A percentile compares a stretch with the other conserved stretches of the same genome.
Conservation (phyloP, 108 stramenopile species). For the Craspedostauros australis region DNA sequence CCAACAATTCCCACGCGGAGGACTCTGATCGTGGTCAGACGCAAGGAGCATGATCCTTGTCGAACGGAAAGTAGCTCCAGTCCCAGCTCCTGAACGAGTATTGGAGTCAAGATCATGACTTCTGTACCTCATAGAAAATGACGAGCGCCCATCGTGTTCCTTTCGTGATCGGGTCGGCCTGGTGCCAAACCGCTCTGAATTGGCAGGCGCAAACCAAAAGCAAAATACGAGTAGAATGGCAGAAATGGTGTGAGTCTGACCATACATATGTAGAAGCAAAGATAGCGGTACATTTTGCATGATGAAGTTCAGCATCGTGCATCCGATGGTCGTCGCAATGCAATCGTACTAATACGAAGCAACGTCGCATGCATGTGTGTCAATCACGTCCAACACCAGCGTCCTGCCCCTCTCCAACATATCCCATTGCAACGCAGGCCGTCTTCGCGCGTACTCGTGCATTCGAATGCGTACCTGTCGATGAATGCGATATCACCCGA, state of each 20-base stretch:
- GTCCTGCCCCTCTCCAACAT: no score
- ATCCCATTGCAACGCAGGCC: no score
- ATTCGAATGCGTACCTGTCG: conserved; percentile 43
- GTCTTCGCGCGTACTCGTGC: no score
- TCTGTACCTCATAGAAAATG: conserved; percentile 74
- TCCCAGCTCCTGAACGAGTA: no score
- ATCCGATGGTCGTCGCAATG: no score
- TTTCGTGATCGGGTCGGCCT: conserved; percentile 85
- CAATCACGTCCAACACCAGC: not conserved
- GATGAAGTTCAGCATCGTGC: not conserved
- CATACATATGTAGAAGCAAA: not conserved
- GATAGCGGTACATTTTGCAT: not conserved
- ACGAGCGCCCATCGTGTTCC: conserved; percentile 89
- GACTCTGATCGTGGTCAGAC: no score
- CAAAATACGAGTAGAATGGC: not conserved
- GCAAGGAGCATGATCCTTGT: no score
- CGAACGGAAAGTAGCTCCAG: no score
- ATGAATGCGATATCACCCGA: conserved; percentile 86
- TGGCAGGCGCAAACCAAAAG: not conserved
- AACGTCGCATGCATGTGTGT: not conserved
- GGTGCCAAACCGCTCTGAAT: conserved; percentile 60
- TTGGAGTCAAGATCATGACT: no score
- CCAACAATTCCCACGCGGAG: no score
- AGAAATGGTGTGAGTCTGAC: not conserved
- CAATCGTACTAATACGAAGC: no score